phyloP scores from a whole-genome alignment of 768 basidiomycete genomes.

The Mycena belliarum region DNA sequence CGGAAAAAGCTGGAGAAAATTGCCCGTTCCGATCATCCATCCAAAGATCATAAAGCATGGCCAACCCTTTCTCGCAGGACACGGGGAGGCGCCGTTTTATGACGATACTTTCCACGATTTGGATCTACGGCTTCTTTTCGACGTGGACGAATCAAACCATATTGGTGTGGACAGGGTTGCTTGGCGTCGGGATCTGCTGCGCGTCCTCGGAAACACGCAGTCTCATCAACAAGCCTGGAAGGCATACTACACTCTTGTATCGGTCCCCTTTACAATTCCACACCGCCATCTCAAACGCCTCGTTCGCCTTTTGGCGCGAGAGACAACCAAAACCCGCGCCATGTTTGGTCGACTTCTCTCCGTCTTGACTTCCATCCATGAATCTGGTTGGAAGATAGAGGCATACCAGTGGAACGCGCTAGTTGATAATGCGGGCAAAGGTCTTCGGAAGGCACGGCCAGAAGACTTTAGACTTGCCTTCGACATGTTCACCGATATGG shows the following conservation, averaged over 20 bases:
- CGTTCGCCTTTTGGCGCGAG: conserved; percentile 54
- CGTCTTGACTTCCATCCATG: conserved; percentile 59
- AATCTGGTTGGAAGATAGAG: conserved; percentile 53
- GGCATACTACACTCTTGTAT: conserved; percentile 40
- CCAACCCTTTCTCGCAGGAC: conserved; percentile 2
- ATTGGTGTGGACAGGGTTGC: conserved; percentile 14
- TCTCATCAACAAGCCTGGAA: conserved; percentile 41
- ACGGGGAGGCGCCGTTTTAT: conserved; percentile 7
- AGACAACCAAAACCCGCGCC: conserved; percentile 56
- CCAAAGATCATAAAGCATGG: conserved; percentile 12
- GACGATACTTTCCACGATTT: conserved; percentile 22
- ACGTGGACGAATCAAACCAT: neutral
- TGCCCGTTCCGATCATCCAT: conserved; percentile 15
- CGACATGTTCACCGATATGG: conserved; percentile 62
- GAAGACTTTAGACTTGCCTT: conserved; percentile 64
- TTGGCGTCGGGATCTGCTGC: conserved; percentile 23
- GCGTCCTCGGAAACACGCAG: conserved; percentile 34
- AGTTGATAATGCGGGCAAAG: conserved; percentile 65
- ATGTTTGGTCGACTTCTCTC: conserved; percentile 68
- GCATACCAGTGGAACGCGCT: conserved; percentile 79
- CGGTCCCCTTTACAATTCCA: conserved; percentile 18
- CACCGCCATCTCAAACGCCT: conserved; percentile 58
- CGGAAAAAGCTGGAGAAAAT: conserved; percentile 29
- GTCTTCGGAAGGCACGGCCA: conserved; percentile 57
- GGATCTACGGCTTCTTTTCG: conserved; percentile 13